phyloP scores from a whole-genome alignment of 2,329 filamentous ascomycete genomes.

The Fusarium sp. region DNA sequence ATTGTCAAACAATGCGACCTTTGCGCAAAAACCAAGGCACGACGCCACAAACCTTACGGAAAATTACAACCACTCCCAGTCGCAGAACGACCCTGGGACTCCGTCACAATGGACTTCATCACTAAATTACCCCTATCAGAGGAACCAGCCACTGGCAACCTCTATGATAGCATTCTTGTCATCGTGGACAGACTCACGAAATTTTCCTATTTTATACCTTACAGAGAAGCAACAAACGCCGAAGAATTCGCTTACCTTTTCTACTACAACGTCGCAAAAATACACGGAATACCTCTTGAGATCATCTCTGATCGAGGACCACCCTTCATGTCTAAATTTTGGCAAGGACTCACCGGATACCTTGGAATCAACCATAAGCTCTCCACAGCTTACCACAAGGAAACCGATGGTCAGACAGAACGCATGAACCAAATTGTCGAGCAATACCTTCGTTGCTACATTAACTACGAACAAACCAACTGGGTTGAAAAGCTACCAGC shows the following conservation, averaged over 20 bases:
- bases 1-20: slow-evolving; percentile 18
- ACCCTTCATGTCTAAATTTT: too few species aligned
- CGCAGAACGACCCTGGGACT: slow-evolving; percentile 16
- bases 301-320: too few species aligned
- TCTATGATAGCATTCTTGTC: slow-evolving; percentile 28
- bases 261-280: background rate
- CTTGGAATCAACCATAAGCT: too few species aligned
- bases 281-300: background rate
- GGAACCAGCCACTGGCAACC: slow-evolving; percentile 13
- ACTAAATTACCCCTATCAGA: too few species aligned
- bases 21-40: slow-evolving; percentile 5
- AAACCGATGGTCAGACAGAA: too few species aligned
- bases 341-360: too few species aligned
- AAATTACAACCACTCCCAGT: slow-evolving; percentile 25
- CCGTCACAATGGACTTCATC: slow-evolving; percentile 31
- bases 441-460: too few species aligned
- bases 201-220: background rate
- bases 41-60: slow-evolving; percentile 24
- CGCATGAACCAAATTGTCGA: too few species aligned
- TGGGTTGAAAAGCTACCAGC: too few species aligned
- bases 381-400: too few species aligned
- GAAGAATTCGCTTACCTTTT: background rate
- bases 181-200: slow-evolving; percentile 13
- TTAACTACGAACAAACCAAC: too few species aligned
- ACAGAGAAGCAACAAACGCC: background rate